A percentile compares a stretch with the other conserved stretches of the same genome.
Evolutionary conservation across 345 rosid genomes (phyloP).

Genomic region (Angophora floribunda): DNA sequence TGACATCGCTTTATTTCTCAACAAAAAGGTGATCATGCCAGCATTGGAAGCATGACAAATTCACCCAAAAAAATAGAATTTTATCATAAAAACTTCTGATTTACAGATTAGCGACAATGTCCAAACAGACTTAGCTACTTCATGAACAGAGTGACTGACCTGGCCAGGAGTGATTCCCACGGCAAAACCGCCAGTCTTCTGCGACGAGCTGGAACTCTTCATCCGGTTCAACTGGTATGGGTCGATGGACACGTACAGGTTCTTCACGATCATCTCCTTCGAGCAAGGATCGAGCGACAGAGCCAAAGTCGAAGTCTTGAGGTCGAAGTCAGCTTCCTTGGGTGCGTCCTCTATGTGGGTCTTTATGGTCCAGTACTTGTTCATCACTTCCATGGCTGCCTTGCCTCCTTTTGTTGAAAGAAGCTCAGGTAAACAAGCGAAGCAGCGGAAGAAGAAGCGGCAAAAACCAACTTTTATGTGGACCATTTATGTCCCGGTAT

Average conservation of each 20-base stretch:
- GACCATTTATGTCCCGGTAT: neutral
- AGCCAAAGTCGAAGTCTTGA: slow-evolving; percentile 8
- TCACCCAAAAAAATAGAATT: neutral
- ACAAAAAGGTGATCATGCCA: neutral
- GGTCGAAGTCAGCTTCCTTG: slow-evolving; percentile 25
- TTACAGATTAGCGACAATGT: neutral
- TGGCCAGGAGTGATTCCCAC: slow-evolving; percentile 18
- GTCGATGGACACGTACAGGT: slow-evolving; percentile 41
- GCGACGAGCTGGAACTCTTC: slow-evolving; percentile 35
- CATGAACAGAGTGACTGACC: slow-evolving; percentile 3
- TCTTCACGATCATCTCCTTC: slow-evolving; percentile 22
- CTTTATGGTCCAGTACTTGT: slow-evolving; percentile 23
- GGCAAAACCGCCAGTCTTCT: neutral
- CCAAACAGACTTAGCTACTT: neutral
- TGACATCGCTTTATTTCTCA: neutral
- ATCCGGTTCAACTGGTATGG: slow-evolving; percentile 53
- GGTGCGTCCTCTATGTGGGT: slow-evolving; percentile 23
- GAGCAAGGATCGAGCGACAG: slow-evolving; percentile 15
- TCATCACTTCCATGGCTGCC: slow-evolving; percentile 19
- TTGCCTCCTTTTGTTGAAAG: neutral
- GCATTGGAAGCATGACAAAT: neutral
- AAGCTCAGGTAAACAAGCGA: neutral
- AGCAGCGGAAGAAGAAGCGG: neutral
- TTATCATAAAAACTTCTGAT: too few species aligned
- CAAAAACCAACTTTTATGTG: neutral